Conservation (phyloP, 371 early-diverging fungal species). For the Gilbertella persicaria region DNA sequence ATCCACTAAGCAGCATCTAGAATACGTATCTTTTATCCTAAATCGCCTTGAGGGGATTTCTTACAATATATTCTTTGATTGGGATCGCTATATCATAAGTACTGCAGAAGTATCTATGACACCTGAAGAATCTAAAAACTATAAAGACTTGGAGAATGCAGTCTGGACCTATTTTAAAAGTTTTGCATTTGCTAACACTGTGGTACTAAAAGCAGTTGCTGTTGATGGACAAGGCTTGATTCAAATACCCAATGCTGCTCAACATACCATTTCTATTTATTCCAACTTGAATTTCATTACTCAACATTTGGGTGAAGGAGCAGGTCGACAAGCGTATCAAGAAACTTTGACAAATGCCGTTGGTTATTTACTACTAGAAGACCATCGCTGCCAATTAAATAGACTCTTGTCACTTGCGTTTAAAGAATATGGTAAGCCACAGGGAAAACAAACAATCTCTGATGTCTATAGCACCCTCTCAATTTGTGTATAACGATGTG, state of each 20-base stretch:
- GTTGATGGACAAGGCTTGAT: conserved; percentile 42
- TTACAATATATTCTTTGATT: conserved; percentile 38
- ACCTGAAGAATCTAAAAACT: conserved; percentile 10
- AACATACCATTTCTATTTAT: conserved; percentile 36
- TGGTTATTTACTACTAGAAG: conserved; percentile 37
- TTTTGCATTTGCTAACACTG: conserved; percentile 44
- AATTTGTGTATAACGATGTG: conserved; percentile 17
- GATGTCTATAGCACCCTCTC: conserved; percentile 11
- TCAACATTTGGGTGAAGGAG: conserved; percentile 37
- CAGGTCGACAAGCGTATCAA: conserved; percentile 47
- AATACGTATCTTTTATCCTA: neutral
- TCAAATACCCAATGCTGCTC: conserved; percentile 31
- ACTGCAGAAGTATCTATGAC: conserved; percentile 15
- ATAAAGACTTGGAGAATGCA: conserved; percentile 21
- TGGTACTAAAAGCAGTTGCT: conserved; percentile 41
- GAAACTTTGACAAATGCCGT: conserved; percentile 50
- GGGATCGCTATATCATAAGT: conserved; percentile 35
- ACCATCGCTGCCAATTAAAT: conserved; percentile 39
- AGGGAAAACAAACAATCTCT: neutral
- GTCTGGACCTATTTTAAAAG: conserved; percentile 47
- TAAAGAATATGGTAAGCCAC: conserved; percentile 41
- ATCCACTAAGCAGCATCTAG: neutral
- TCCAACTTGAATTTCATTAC: conserved; percentile 49
- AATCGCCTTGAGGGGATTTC: conserved; percentile 38
- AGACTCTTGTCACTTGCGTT: conserved; percentile 31